These are phyloP conservation scores for Lentinus tigrinus DNA, from an alignment of 768 basidiomycete genomes.

Conservation along the genomic window DNA sequence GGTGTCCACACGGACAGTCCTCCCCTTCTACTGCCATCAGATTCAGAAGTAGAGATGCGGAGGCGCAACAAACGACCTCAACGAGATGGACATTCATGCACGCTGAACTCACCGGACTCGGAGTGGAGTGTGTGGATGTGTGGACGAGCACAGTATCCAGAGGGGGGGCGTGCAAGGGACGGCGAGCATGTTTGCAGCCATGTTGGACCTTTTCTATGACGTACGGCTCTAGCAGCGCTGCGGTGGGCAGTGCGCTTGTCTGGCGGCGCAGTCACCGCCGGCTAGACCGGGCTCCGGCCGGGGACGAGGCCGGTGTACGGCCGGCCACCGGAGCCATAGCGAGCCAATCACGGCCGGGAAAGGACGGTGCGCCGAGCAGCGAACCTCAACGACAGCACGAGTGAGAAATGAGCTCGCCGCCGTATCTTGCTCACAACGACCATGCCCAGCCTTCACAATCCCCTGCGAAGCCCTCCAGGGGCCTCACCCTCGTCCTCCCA, in stretches of 20 bases:
- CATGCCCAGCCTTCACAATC: slow-evolving; percentile 31
- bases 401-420: slow-evolving; percentile 16
- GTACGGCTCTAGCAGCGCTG: not conserved
- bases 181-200: not conserved
- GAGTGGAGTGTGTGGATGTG: no score
- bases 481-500: slow-evolving; percentile 65
- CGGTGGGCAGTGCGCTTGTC: not conserved
- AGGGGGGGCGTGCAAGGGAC: not conserved
- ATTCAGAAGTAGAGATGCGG: no score
- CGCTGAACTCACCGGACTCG: no score
- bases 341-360: slow-evolving; percentile 20
- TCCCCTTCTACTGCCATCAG: no score
- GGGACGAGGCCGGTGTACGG: not conserved
- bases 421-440: slow-evolving; percentile 30
- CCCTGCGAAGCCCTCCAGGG: slow-evolving; percentile 33
- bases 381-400: slow-evolving; percentile 14
- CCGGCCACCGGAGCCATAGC: slow-evolving; percentile 9
- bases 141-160: not conserved
- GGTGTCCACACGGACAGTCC: no score
- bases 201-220: not conserved
- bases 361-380: slow-evolving; percentile 12
- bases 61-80: no score
- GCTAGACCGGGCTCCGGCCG: not conserved
- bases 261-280: not conserved
- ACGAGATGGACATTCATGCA: no score